Percentiles rank a stretch among this genome's conserved stretches.
phyloP scores from a whole-genome alignment of 305 asterid species.

The Andrographis paniculata region DNA sequence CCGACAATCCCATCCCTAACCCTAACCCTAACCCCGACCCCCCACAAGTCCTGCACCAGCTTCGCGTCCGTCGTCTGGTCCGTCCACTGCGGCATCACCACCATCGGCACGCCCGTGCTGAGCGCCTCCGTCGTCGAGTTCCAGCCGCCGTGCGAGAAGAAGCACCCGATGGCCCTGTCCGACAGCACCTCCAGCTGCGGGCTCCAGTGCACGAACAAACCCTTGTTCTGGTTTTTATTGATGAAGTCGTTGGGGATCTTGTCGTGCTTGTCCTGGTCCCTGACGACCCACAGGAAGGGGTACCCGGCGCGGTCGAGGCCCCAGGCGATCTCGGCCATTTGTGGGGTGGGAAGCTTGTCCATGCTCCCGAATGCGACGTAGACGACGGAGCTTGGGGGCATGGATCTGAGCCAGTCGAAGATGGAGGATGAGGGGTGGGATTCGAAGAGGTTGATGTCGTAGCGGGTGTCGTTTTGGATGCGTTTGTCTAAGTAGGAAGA shows the following conservation, averaged over 20 bases:
- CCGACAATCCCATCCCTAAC: slow-evolving; percentile 18
- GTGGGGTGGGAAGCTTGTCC: slow-evolving; percentile 34
- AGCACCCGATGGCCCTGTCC: slow-evolving; percentile 25
- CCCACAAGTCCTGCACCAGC: slow-evolving; percentile 37
- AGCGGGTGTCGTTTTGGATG: slow-evolving; percentile 35
- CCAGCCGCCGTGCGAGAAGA: slow-evolving; percentile 45
- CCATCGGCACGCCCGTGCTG: slow-evolving; percentile 38
- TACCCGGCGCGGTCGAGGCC: slow-evolving; percentile 29
- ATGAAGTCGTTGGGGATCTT: slow-evolving; percentile 29
- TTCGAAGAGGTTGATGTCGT: slow-evolving; percentile 41
- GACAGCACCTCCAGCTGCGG: slow-evolving; percentile 34
- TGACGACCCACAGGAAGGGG: slow-evolving; percentile 53
- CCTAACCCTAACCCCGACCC: slow-evolving; percentile 26
- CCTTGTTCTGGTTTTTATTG: slow-evolving; percentile 14
- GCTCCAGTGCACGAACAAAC: slow-evolving; percentile 36
- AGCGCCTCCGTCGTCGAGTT: slow-evolving; percentile 40
- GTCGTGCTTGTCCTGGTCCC: slow-evolving; percentile 21
- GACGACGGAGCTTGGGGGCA: slow-evolving; percentile 44
- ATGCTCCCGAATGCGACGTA: slow-evolving; percentile 78
- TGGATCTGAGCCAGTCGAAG: slow-evolving; percentile 38
- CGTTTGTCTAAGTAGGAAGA: slow-evolving; percentile 55
- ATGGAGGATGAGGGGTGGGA: slow-evolving; percentile 25
- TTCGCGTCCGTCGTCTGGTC: slow-evolving; percentile 40
- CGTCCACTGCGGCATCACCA: slow-evolving; percentile 36
- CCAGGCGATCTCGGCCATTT: slow-evolving; percentile 53